Percentiles rank a stretch among this genome's conserved stretches.
Evolutionary conservation across 192 early-diverging fungal species (phyloP).

Genomic region (Entophlyctis luteolus): DNA sequence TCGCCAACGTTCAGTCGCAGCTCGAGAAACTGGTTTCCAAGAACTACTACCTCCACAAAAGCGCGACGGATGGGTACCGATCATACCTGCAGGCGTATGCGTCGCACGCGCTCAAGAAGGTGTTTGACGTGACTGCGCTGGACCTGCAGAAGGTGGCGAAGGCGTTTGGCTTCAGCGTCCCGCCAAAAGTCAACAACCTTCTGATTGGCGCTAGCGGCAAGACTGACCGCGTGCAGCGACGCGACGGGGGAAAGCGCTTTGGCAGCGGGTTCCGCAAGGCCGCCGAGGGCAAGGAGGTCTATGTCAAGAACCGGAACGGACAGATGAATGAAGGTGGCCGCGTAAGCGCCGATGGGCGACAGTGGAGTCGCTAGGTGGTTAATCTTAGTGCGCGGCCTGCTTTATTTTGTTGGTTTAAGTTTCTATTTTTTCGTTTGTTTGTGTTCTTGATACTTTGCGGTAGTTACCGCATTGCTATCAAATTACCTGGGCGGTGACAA

Average conservation of each 20-base stretch:
- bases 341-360: conserved; percentile 33
- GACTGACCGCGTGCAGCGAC: conserved; percentile 41
- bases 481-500: no score
- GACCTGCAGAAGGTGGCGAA: conserved; percentile 89
- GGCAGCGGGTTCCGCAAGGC: conserved; percentile 30
- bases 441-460: no score
- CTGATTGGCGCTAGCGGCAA: conserved; percentile 47
- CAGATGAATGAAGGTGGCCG: conserved; percentile 21
- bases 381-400: no score
- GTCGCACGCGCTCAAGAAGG: conserved; percentile 91
- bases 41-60: conserved; percentile 96
- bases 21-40: conserved; percentile 95
- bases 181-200: conserved; percentile 84
- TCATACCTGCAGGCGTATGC: conserved; percentile 95
- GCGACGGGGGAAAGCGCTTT: conserved; percentile 5
- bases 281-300: conserved; percentile 26
- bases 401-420: no score
- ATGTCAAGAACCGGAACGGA: conserved; percentile 18
- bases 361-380: conserved; percentile 46
- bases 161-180: conserved; percentile 93
- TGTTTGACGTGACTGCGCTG: conserved; percentile 87
- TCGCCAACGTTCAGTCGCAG: conserved; percentile 94
- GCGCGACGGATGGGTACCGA: conserved; percentile 92
- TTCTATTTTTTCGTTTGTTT: no score
- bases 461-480: no score